A percentile compares a stretch with the other conserved stretches of the same genome.
Conservation (phyloP, 2,329 filamentous ascomycete species). For the Fusarium annulatum region DNA sequence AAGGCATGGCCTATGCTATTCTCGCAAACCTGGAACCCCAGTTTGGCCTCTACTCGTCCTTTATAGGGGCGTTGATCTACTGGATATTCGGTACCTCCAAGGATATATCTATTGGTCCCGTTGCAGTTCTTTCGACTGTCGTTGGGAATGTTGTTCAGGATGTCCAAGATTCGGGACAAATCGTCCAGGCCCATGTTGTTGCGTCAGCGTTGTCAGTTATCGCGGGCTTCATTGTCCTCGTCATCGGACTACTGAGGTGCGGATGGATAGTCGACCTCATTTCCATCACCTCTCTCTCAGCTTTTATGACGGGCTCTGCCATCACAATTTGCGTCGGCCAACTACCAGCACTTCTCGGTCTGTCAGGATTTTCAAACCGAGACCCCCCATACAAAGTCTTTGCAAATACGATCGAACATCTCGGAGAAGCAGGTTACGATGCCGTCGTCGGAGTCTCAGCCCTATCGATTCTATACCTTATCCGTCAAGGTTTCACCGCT, state of each 20-base stretch:
- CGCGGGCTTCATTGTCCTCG: conserved; percentile 78
- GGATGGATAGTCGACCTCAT: conserved; percentile 96
- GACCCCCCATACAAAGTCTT: conserved; percentile 84
- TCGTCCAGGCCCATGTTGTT: conserved; percentile 72
- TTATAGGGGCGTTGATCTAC: conserved; percentile 94
- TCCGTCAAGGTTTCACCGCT: conserved; percentile 73
- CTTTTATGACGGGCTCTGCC: conserved; percentile 97
- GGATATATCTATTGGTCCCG: conserved; percentile 96
- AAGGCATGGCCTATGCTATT: conserved; percentile 94
- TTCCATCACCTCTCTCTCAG: conserved; percentile 87
- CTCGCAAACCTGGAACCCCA: conserved; percentile 83
- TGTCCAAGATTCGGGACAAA: conserved; percentile 66
- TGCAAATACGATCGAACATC: conserved; percentile 81
- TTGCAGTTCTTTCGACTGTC: conserved; percentile 94
- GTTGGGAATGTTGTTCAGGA: conserved; percentile 83
- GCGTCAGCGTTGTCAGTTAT: conserved; percentile 84
- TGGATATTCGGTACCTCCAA: conserved; percentile 99
- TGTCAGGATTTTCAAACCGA: conserved; percentile 78
- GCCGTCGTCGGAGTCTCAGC: conserved; percentile 90
- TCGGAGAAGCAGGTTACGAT: conserved; percentile 76
- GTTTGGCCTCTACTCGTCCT: conserved; percentile 87
- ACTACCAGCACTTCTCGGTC: conserved; percentile 83
- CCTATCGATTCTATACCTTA: conserved; percentile 79
- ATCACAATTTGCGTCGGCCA: conserved; percentile 90
- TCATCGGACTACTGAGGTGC: conserved; percentile 80